Evolutionary conservation across 371 early-diverging fungal species (phyloP), one percentile per base, ranked within the genome.

Genomic region (Gilbertella persicaria): DNA sequence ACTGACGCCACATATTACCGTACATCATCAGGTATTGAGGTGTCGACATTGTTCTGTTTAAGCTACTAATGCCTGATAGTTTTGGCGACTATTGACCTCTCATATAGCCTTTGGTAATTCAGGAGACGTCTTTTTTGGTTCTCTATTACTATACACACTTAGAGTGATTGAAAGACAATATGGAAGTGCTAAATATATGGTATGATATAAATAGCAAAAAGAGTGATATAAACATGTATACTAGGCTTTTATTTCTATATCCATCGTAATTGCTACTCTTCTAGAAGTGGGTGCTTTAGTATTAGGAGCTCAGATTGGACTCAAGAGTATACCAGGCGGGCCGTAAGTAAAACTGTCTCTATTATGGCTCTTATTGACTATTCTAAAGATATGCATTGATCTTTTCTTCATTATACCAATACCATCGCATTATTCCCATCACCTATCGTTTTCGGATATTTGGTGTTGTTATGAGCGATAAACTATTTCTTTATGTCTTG

Each of bases 131-230:
- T 77, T 91, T 13, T 84, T 86, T 50, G 89, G 87, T 9, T 68
- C 82, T 19, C 50, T 88, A 8, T 55, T 91, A 35, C 42, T 85
- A 13, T 87, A 89, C 60, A 75, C 85, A 16, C 73, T 88, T 59
- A 81, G 90, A 21, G 69, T 84, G 17, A 74, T 89, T 28, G 91
- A 91, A 60, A 86, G 90, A 36, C 86, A 82, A 20, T 89, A 80
- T 72, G 88, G 89, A 14, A 78, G 83, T 21, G 59, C 74, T 14
- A 89, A 89, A 68, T 91, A 83, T 61, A 78, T 73, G 29, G 86
- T 79, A 82, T 44, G 33, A 33, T 2, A 33, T 5, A 33, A 9
- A 28, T 4, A 28, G 28, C n/a, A n/a, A n/a, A n/a, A n/a, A n/a
- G n/a, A n/a, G n/a, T n/a, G n/a, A n/a, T n/a, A n/a, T n/a, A n/a